A percentile compares a stretch with the other conserved stretches of the same genome.
phyloP scores from a whole-genome alignment of 1,284 basidiomycete genomes.

The Cryptococcus wingfieldii region DNA sequence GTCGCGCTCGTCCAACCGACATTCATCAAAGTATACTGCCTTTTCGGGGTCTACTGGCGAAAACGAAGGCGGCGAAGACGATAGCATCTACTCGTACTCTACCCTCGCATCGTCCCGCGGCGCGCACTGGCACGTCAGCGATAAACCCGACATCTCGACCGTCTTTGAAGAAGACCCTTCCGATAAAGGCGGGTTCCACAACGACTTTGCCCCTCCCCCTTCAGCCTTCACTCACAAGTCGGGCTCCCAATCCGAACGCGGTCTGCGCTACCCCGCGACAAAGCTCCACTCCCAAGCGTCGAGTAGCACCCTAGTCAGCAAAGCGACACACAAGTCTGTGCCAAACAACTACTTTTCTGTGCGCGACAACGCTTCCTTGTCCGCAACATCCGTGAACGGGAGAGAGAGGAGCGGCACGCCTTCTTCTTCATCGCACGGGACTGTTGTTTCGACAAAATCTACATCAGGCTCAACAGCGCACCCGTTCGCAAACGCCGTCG shows the following conservation, averaged over 20 bases:
- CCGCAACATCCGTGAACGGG: no score
- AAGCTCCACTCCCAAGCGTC: constrained; percentile 2
- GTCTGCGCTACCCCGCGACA: background rate
- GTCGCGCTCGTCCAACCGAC: background rate
- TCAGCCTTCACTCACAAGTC: no score
- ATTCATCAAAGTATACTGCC: background rate
- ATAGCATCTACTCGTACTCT: constrained; percentile 12
- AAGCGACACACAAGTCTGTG: constrained; percentile 1
- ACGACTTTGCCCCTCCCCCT: background rate
- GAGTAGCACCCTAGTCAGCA: constrained; percentile 11
- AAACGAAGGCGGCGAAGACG: background rate
- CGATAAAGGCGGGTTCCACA: background rate
- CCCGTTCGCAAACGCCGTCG: constrained; percentile 34
- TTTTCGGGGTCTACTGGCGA: background rate
- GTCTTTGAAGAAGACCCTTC: constrained; percentile 34
- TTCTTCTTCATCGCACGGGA: background rate
- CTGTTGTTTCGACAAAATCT: constrained; percentile 17
- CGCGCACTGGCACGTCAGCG: constrained; percentile 11
- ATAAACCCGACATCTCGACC: constrained; percentile 32
- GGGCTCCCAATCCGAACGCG: no score
- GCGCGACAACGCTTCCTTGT: no score
- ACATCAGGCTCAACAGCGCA: constrained; percentile 20
- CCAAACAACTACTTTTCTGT: constrained; percentile 1
- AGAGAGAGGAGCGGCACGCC: no score
- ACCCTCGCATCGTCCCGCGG: constrained; percentile 14